Evolutionary conservation across 225 moss, liverwort and hornwort genomes (phyloP).

Genomic region (Pseudisothecium myosuroides): DNA sequence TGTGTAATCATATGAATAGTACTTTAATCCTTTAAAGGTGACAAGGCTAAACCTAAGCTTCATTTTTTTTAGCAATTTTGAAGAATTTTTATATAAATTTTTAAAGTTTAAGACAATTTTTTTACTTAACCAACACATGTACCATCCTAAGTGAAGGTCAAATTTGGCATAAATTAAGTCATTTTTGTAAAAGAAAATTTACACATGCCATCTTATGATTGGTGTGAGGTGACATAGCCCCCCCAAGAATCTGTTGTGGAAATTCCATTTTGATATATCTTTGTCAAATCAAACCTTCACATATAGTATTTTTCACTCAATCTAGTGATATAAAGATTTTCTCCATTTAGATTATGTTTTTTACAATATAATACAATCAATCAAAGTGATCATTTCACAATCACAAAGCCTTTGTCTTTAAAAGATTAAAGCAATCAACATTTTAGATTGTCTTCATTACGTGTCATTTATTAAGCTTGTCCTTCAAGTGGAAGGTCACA

Average conservation of each 20-base stretch:
- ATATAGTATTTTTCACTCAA: no score
- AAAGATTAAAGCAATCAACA: background rate
- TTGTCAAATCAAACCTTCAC: no score
- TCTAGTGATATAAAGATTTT: no score
- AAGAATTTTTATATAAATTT: background rate
- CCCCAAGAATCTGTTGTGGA: no score
- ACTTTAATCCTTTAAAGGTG: background rate
- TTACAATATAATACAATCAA: background rate
- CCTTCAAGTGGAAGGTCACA: background rate
- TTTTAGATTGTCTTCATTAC: background rate
- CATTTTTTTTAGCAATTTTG: background rate
- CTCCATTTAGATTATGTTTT: no score
- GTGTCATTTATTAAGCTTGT: background rate
- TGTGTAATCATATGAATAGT: background rate
- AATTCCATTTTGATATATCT: no score
- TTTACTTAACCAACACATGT: no score
- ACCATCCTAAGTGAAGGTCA: no score
- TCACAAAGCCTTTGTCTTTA: background rate
- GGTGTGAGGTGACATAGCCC: no score
- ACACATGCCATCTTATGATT: no score
- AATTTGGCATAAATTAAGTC: no score
- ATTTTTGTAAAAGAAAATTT: no score
- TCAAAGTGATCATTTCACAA: background rate
- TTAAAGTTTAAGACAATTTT: background rate
- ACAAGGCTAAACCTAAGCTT: background rate